Evolutionary conservation across 1,284 basidiomycete species (phyloP).

Genomic region (Sparassis latifolia): DNA sequence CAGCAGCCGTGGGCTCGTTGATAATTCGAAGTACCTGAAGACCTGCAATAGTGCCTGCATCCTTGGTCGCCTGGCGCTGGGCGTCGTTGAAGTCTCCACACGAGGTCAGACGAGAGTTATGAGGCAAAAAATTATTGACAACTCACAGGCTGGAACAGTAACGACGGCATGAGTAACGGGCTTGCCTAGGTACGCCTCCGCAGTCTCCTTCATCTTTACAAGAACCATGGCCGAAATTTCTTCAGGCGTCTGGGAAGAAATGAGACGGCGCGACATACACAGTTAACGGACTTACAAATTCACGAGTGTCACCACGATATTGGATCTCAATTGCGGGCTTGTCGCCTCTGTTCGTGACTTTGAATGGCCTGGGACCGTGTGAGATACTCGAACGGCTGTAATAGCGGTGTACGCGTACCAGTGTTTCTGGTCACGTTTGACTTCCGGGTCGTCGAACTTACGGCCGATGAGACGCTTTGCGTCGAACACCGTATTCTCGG

Average conservation of each 20-base stretch:
- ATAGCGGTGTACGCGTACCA: constrained; percentile 34
- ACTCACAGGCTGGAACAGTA: constrained; percentile 82
- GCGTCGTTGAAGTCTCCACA: constrained; percentile 90
- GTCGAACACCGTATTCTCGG: constrained; percentile 94
- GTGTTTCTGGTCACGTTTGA: constrained; percentile 81
- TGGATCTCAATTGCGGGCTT: constrained; percentile 86
- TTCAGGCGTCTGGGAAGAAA: constrained; percentile 61
- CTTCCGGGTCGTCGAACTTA: constrained; percentile 74
- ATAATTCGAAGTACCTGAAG: constrained; percentile 96
- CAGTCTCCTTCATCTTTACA: constrained; percentile 98
- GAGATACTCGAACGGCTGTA: not conserved
- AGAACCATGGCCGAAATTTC: constrained; percentile 95
- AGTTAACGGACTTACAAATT: constrained; percentile 54
- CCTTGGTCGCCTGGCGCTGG: constrained; percentile 98
- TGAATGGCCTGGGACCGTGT: constrained; percentile 55
- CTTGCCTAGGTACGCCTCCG: constrained; percentile 95
- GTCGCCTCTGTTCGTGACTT: constrained; percentile 70
- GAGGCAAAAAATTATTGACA: not conserved
- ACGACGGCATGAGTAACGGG: constrained; percentile 98
- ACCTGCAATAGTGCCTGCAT: constrained; percentile 95
- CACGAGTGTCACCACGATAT: constrained; percentile 81
- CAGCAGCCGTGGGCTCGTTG: constrained; percentile 98
- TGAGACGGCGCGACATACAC: not conserved
- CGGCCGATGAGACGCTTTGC: constrained; percentile 96
- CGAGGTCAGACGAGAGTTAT: too few species aligned